Evolutionary conservation across 2,329 filamentous ascomycete species (phyloP).

Genomic region (Phyllosticta capitalensis): DNA sequence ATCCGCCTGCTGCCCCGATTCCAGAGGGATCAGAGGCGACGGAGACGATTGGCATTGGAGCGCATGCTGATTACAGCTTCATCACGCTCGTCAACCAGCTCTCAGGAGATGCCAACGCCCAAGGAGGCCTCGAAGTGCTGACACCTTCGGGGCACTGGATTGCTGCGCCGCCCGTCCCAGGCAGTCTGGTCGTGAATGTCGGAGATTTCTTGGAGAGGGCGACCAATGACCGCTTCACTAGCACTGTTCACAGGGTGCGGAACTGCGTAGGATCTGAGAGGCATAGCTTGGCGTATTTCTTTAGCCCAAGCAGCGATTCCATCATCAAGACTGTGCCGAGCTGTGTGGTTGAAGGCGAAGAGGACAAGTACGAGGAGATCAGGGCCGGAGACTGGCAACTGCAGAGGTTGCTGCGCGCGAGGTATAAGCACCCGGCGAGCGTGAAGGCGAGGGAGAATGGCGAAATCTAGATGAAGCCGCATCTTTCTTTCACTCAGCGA

Average conservation of each 20-base stretch:
- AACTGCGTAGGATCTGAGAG: slow-evolving; percentile 27
- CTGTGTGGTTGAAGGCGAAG: background rate
- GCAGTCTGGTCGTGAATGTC: slow-evolving; percentile 34
- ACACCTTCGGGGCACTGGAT: slow-evolving; percentile 35
- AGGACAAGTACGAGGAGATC: background rate
- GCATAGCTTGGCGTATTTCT: slow-evolving; percentile 35
- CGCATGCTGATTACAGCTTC: slow-evolving; percentile 35
- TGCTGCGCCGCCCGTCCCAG: slow-evolving; percentile 25
- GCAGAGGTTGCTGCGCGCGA: too few species aligned
- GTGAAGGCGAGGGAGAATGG: too few species aligned
- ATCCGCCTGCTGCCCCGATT: slow-evolving; percentile 24
- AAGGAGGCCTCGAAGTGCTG: slow-evolving; percentile 28
- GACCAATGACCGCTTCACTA: slow-evolving; percentile 31
- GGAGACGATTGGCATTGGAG: slow-evolving; percentile 30
- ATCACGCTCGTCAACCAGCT: slow-evolving; percentile 31
- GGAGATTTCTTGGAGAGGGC: slow-evolving; percentile 33
- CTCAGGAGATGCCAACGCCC: background rate
- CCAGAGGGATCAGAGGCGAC: slow-evolving; percentile 9
- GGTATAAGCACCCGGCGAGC: too few species aligned
- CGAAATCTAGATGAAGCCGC: too few species aligned
- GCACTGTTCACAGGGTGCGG: slow-evolving; percentile 36
- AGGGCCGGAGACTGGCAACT: background rate
- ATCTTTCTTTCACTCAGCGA: too few species aligned
- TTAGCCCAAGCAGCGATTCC: slow-evolving; percentile 14
- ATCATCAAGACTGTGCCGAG: background rate